phyloP scores from a whole-genome alignment of 352 stramenopile species.

The Saprolegnia parasitica region DNA sequence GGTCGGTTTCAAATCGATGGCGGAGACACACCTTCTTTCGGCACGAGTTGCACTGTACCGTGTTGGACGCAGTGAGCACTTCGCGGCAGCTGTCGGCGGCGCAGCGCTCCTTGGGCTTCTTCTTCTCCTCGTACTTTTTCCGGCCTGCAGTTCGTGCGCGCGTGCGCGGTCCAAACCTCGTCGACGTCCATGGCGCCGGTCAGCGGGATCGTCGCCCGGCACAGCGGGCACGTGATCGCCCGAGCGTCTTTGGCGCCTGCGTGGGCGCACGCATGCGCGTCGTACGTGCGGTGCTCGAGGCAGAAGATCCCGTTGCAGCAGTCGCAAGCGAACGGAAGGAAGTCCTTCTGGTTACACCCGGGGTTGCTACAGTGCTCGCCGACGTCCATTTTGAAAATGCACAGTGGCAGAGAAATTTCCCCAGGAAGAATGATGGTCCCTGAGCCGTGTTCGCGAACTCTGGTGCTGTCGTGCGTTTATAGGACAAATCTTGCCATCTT shows the following conservation, averaged over 20 bases:
- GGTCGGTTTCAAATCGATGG: conserved; percentile 73
- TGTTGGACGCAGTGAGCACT: conserved; percentile 59
- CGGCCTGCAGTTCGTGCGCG: conserved; percentile 40
- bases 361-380: conserved; percentile 62
- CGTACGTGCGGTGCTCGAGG: conserved; percentile 77
- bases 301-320: conserved; percentile 77
- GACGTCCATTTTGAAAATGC: conserved; percentile 46
- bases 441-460: no score
- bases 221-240: conserved; percentile 70
- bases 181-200: conserved; percentile 73
- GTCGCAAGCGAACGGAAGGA: conserved; percentile 83
- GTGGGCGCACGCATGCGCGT: conserved; percentile 60
- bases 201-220: conserved; percentile 57
- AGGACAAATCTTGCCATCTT: no score
- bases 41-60: conserved; percentile 67
- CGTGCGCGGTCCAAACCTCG: conserved; percentile 63
- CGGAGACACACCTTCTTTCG: conserved; percentile 64
- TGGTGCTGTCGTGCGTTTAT: no score
- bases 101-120: conserved; percentile 72
- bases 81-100: conserved; percentile 52
- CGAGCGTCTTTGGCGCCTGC: conserved; percentile 59
- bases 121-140: conserved; percentile 34
- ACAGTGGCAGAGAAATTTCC: conserved; percentile 4
- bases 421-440: no score
- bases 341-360: conserved; percentile 72